phyloP scores from a whole-genome alignment of 2,329 filamentous ascomycete genomes.

The Hypoxylon sp. region DNA sequence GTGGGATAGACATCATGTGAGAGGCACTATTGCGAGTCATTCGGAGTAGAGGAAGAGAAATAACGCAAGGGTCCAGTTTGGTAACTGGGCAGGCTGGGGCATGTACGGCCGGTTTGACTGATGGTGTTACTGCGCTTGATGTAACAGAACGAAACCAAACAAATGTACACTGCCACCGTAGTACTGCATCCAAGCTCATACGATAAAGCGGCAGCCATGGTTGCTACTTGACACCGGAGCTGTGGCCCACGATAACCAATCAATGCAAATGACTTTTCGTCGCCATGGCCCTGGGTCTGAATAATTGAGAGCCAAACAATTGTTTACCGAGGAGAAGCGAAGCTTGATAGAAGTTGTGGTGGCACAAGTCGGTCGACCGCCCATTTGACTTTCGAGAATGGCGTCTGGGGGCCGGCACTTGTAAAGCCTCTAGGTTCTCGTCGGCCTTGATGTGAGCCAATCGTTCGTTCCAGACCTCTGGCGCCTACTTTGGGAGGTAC shows the following conservation, averaged over 20 bases:
- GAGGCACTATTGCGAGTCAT: not conserved
- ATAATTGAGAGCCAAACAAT: slow-evolving; percentile 6
- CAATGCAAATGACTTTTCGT: not conserved
- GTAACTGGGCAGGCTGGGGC: not conserved
- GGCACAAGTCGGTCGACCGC: slow-evolving; percentile 6
- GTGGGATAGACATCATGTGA: slow-evolving; percentile 1
- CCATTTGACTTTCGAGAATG: slow-evolving; percentile 13
- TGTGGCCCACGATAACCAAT: slow-evolving; percentile 1
- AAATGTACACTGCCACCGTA: not conserved
- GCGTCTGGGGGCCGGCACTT: slow-evolving; percentile 8
- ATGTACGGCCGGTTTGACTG: not conserved
- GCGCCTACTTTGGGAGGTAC: not conserved
- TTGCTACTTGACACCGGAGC: slow-evolving; percentile 7
- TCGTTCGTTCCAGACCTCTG: slow-evolving; percentile 11
- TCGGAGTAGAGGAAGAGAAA: not conserved
- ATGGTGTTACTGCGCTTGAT: slow-evolving; percentile 5
- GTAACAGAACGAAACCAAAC: not conserved
- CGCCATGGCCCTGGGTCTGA: slow-evolving; percentile 20
- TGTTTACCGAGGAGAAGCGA: not conserved
- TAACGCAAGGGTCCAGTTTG: slow-evolving; percentile 1
- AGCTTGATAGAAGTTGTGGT: slow-evolving; percentile 4
- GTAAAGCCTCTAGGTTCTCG: slow-evolving; percentile 4
- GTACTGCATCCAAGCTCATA: not conserved
- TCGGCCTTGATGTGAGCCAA: slow-evolving; percentile 10
- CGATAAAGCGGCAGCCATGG: slow-evolving; percentile 2